phyloP scores from a whole-genome alignment of 768 basidiomycete species.

The Naematelia encephala region DNA sequence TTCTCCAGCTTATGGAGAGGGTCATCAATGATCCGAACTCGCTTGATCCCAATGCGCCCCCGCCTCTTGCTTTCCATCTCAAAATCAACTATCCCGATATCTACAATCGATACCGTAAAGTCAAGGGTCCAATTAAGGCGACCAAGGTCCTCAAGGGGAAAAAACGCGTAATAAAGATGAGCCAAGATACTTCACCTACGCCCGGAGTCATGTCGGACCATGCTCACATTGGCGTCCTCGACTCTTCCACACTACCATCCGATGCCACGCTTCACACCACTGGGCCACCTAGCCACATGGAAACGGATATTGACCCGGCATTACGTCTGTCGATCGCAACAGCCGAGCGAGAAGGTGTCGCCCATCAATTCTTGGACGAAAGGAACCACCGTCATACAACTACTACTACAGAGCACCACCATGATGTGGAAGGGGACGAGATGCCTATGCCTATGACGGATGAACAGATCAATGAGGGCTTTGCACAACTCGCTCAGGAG shows the following conservation, averaged over 20 bases:
- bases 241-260: not conserved
- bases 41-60: conserved; percentile 27
- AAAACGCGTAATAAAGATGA: not conserved
- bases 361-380: not conserved
- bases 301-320: not conserved
- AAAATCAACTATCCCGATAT: conserved; percentile 46
- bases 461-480: not conserved
- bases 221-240: not conserved
- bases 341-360: not conserved
- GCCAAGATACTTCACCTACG: not conserved
- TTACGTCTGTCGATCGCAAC: not conserved
- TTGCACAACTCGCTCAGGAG: not conserved
- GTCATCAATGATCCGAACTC: conserved; percentile 19
- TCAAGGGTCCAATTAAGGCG: conserved; percentile 37
- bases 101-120: conserved; percentile 44
- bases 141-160: not conserved
- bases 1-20: conserved; percentile 8
- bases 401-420: not conserved
- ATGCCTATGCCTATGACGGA: not conserved
- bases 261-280: not conserved
- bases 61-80: conserved; percentile 26
- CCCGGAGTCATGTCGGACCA: not conserved
- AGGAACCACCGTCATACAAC: not conserved
- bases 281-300: not conserved
- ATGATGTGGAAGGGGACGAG: not conserved